Conservation (phyloP, 2,329 filamentous ascomycete species). For the Trichocomaceae sp. region DNA sequence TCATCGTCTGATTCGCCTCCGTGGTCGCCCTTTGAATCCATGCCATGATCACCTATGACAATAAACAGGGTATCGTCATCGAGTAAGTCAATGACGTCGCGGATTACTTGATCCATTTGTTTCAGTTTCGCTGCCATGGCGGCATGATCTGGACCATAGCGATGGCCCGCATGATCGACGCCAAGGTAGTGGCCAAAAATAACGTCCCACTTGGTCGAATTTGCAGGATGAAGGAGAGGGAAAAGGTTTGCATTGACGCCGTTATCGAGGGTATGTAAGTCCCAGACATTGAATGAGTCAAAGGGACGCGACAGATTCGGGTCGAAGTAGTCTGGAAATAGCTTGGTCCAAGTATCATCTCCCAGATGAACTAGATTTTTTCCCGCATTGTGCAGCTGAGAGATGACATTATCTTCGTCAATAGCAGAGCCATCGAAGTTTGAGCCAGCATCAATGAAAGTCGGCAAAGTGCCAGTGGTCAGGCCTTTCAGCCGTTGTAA, state of each 20-base stretch:
- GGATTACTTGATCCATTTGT: slow-evolving; percentile 82
- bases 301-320: slow-evolving; percentile 78
- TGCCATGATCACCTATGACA: slow-evolving; percentile 98
- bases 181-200: slow-evolving; percentile 89
- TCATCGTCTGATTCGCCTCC: slow-evolving; percentile 98
- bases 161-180: slow-evolving; percentile 93
- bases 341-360: slow-evolving; percentile 93
- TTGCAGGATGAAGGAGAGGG: slow-evolving; percentile 64
- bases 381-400: slow-evolving; percentile 56
- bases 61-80: slow-evolving; percentile 84
- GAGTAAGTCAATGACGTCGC: slow-evolving; percentile 61
- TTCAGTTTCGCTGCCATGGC: slow-evolving; percentile 86
- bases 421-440: slow-evolving; percentile 95
- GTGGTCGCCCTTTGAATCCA: slow-evolving; percentile 95
- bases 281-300: slow-evolving; percentile 98
- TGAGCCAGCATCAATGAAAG: slow-evolving; percentile 86
- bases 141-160: slow-evolving; percentile 86
- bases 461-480: slow-evolving; percentile 90
- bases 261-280: slow-evolving; percentile 92
- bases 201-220: slow-evolving; percentile 76
- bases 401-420: slow-evolving; percentile 77
- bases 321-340: slow-evolving; percentile 94
- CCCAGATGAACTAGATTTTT: slow-evolving; percentile 86
- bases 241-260: slow-evolving; percentile 81
- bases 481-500: slow-evolving; percentile 87